Percentiles rank a stretch among this genome's conserved stretches.
Evolutionary conservation across 306 rosid species (phyloP).

Genomic region (Abrus precatorius): DNA sequence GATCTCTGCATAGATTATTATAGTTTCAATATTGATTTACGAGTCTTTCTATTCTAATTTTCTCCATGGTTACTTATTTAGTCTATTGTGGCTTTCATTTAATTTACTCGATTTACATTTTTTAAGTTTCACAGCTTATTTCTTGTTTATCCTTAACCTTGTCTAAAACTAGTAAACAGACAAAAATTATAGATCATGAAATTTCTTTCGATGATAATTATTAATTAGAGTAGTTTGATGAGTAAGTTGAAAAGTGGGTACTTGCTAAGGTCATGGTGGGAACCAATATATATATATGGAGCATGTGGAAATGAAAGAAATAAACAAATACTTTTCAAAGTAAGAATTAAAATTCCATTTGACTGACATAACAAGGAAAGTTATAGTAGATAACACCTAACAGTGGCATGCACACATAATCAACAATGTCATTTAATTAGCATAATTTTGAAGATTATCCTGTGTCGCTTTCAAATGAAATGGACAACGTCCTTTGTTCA

Average conservation of each 20-base stretch:
- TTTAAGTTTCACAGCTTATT: not conserved
- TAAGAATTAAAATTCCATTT: conserved; percentile 44
- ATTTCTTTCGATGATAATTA: not conserved
- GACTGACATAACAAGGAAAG: conserved; percentile 33
- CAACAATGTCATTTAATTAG: conserved; percentile 41
- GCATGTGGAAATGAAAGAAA: conserved; percentile 30
- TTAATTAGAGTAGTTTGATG: not conserved
- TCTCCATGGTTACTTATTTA: too few species aligned
- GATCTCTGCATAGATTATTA: too few species aligned
- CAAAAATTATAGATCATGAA: not conserved
- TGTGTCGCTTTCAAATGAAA: conserved; percentile 48
- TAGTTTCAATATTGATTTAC: too few species aligned
- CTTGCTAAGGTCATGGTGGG: conserved; percentile 21
- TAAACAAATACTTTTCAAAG: conserved; percentile 18
- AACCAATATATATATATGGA: not conserved
- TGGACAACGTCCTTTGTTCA: not conserved
- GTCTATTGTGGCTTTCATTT: too few species aligned
- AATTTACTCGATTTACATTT: not conserved
- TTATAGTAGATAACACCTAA: conserved; percentile 32
- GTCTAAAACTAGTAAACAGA: not conserved
- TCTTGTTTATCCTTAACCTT: not conserved
- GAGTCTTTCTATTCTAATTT: too few species aligned
- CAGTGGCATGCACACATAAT: not conserved
- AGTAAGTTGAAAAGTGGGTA: conserved; percentile 42
- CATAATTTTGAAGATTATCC: conserved; percentile 42